Percentiles rank a stretch among this genome's conserved stretches.
These are phyloP conservation scores for Antitrichia curtipendula DNA, from an alignment of 225 moss, liverwort and hornwort species.

Conservation along the genomic window DNA sequence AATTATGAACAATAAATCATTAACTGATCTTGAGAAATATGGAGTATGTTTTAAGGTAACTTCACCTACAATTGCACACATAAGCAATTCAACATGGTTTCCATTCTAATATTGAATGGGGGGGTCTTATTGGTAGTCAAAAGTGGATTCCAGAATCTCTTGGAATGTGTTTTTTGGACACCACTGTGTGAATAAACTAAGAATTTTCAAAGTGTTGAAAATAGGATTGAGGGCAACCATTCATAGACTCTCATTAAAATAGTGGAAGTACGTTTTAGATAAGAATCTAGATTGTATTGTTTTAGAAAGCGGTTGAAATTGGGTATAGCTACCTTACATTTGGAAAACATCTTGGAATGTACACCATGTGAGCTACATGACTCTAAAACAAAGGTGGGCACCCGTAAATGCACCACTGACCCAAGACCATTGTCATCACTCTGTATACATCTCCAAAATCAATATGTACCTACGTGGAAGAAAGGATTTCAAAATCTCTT, in stretches of 20 bases:
- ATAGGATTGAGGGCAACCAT: background rate
- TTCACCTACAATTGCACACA: background rate
- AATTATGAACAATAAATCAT: too few relatives aligned
- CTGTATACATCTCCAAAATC: rapidly evolving
- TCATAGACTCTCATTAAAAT: background rate
- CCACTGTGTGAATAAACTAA: background rate
- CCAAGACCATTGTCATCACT: background rate
- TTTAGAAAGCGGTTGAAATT: background rate
- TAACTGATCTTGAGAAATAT: background rate
- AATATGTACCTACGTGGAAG: background rate
- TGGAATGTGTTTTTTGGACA: background rate
- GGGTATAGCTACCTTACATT: background rate
- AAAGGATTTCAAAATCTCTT: background rate
- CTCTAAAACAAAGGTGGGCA: background rate
- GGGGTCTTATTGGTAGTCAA: background rate
- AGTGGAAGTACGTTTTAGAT: background rate
- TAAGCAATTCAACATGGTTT: background rate
- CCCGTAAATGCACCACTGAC: rapidly evolving
- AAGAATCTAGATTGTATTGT: background rate
- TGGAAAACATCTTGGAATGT: background rate
- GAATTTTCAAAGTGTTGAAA: background rate
- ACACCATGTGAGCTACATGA: background rate
- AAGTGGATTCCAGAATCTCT: background rate
- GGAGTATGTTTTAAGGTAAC: background rate
- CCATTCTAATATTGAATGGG: background rate